phyloP scores from a whole-genome alignment of 2,329 filamentous ascomycete genomes.

The Trichoderma sp. region DNA sequence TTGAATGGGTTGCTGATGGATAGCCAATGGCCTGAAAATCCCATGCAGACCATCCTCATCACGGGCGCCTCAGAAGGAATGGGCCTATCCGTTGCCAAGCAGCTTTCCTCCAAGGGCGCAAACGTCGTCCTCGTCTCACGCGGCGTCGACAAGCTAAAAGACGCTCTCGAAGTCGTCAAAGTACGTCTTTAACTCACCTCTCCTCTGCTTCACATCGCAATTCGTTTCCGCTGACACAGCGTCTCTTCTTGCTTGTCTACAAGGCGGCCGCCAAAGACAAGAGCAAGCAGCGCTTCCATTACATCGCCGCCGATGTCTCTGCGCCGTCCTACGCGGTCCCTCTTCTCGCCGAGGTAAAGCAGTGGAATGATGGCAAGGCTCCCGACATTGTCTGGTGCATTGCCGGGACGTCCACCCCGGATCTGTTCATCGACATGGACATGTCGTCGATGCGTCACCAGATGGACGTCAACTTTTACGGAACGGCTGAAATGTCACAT shows the following conservation, averaged over 20 bases:
- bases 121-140: constrained; percentile 84
- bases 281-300: constrained; percentile 71
- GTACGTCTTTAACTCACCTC: constrained; percentile 38
- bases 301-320: constrained; percentile 79
- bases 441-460: constrained; percentile 65
- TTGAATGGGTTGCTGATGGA: neutral
- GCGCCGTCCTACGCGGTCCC: constrained; percentile 64
- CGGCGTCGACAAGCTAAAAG: constrained; percentile 68
- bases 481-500: constrained; percentile 80
- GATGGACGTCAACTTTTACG: constrained; percentile 93
- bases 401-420: constrained; percentile 70
- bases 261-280: constrained; percentile 64
- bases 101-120: constrained; percentile 79
- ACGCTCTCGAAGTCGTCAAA: constrained; percentile 63
- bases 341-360: constrained; percentile 67
- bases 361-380: constrained; percentile 70
- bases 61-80: constrained; percentile 93
- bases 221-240: neutral
- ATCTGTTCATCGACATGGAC: constrained; percentile 73
- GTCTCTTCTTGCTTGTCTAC: constrained; percentile 16
- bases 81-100: constrained; percentile 70
- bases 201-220: neutral
- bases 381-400: constrained; percentile 92
- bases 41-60: constrained; percentile 71
- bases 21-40: neutral